Percentiles rank a stretch among this genome's conserved stretches.
Evolutionary conservation across 1,284 basidiomycete species (phyloP).

Genomic region (Puccinia hordei): DNA sequence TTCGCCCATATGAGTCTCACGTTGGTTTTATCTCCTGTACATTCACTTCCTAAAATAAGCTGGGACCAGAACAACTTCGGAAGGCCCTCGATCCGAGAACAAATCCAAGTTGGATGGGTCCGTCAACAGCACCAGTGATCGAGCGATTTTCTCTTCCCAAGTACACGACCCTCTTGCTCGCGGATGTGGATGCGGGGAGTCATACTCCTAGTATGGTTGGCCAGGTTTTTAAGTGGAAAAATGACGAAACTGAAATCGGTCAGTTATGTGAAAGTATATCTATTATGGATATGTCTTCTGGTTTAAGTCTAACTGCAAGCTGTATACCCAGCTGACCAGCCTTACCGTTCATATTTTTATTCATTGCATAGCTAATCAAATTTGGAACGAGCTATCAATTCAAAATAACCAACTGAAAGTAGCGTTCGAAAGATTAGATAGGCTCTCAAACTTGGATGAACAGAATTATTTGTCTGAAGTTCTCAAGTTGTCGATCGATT

Average conservation of each 20-base stretch:
- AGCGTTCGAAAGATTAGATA: slow-evolving; percentile 11
- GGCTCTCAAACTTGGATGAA: neutral
- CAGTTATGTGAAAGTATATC: neutral
- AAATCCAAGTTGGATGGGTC: slow-evolving; percentile 30
- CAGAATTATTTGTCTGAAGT: slow-evolving; percentile 3
- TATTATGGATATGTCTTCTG: no score
- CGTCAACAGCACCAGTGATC: slow-evolving; percentile 57
- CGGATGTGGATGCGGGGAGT: slow-evolving; percentile 88
- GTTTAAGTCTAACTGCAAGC: no score
- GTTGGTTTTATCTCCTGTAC: neutral
- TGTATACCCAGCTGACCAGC: slow-evolving; percentile 2
- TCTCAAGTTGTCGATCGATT: slow-evolving; percentile 8
- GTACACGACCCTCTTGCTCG: slow-evolving; percentile 76
- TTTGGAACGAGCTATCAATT: slow-evolving; percentile 19
- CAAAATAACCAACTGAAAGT: slow-evolving; percentile 28
- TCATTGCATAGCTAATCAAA: slow-evolving; percentile 3
- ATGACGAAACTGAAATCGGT: slow-evolving; percentile 68
- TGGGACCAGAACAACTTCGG: slow-evolving; percentile 13
- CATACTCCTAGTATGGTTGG: slow-evolving; percentile 88
- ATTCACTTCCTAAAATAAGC: neutral
- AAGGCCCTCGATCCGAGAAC: slow-evolving; percentile 19
- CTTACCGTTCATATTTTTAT: neutral
- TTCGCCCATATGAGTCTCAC: neutral
- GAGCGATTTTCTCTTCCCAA: slow-evolving; percentile 77
- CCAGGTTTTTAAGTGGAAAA: slow-evolving; percentile 83